A percentile compares a stretch with the other conserved stretches of the same genome.
Conservation (phyloP, 768 basidiomycete genomes). For the Boletellus ananiceps region DNA sequence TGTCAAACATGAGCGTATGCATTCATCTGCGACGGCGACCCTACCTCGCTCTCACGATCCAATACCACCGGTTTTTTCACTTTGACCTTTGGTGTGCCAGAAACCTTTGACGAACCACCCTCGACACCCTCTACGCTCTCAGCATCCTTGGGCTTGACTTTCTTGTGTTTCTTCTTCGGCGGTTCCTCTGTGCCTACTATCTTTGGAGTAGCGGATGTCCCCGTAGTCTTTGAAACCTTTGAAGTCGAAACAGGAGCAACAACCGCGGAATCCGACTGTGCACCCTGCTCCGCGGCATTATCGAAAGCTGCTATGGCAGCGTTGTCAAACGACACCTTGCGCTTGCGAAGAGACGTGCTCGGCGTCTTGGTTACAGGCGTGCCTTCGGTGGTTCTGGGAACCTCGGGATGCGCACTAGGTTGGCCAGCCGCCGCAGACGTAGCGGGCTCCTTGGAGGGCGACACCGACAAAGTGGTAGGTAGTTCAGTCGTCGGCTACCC, state of each 20-base stretch:
- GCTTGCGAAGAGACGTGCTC: constrained; percentile 21
- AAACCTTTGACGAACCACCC: constrained; percentile 8
- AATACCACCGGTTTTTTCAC: constrained; percentile 3
- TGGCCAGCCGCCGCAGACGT: not conserved
- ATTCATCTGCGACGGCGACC: not conserved
- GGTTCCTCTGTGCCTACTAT: constrained; percentile 2
- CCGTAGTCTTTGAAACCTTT: not conserved
- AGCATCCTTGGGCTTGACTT: constrained; percentile 4
- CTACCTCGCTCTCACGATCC: constrained; percentile 11
- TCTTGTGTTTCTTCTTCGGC: constrained; percentile 19
- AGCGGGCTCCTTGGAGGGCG: not conserved
- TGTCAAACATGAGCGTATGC: constrained; percentile 5
- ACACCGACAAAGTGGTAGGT: no score
- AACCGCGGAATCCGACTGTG: constrained; percentile 7
- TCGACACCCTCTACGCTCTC: not conserved
- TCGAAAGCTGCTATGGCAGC: not conserved
- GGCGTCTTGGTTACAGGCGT: not conserved
- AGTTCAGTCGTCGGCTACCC: not conserved
- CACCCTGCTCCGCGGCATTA: not conserved
- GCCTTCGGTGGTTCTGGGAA: not conserved
- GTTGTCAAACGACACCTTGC: constrained; percentile 17
- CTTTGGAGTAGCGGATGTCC: not conserved
- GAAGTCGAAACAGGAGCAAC: not conserved
- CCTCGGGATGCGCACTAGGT: not conserved
- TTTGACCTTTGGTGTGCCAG: constrained; percentile 1